A percentile compares a stretch with the other conserved stretches of the same genome.
These are phyloP conservation scores for Suillus clintonianus DNA, from an alignment of 768 basidiomycete species.

Conservation along the genomic window DNA sequence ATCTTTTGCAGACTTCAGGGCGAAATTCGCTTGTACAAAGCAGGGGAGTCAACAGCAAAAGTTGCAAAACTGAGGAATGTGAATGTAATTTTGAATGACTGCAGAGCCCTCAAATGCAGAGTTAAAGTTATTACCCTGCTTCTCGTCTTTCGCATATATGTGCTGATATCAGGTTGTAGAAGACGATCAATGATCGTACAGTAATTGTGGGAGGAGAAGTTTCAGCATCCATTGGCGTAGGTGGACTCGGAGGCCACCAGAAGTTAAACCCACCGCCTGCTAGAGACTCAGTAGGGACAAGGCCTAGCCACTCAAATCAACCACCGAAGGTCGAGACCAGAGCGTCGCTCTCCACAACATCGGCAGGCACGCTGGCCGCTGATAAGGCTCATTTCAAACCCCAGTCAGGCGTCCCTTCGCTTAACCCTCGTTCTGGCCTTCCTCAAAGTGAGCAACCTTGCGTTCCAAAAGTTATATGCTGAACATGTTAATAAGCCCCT, in stretches of 20 bases:
- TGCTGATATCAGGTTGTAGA: not conserved
- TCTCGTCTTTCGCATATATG: not conserved
- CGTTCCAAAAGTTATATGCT: too few species aligned
- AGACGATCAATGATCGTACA: not conserved
- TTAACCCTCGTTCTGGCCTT: not conserved
- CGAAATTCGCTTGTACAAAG: not conserved
- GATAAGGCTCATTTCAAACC: not conserved
- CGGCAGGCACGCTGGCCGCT: too few species aligned
- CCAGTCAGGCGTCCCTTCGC: not conserved
- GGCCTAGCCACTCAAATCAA: not conserved
- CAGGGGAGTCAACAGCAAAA: not conserved
- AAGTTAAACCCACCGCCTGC: not conserved
- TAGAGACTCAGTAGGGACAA: not conserved
- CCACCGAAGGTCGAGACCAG: not conserved
- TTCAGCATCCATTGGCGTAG: not conserved
- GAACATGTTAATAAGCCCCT: not conserved
- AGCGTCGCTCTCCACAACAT: not conserved
- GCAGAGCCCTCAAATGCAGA: slow-evolving; percentile 1
- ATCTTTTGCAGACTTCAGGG: not conserved
- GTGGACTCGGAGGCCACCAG: not conserved
- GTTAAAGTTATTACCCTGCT: not conserved
- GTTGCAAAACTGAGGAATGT: not conserved
- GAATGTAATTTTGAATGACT: not conserved
- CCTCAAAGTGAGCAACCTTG: not conserved
- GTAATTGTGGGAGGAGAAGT: not conserved